phyloP scores from a whole-genome alignment of 805 yeast genomes.

The Ogataea siamensis region DNA sequence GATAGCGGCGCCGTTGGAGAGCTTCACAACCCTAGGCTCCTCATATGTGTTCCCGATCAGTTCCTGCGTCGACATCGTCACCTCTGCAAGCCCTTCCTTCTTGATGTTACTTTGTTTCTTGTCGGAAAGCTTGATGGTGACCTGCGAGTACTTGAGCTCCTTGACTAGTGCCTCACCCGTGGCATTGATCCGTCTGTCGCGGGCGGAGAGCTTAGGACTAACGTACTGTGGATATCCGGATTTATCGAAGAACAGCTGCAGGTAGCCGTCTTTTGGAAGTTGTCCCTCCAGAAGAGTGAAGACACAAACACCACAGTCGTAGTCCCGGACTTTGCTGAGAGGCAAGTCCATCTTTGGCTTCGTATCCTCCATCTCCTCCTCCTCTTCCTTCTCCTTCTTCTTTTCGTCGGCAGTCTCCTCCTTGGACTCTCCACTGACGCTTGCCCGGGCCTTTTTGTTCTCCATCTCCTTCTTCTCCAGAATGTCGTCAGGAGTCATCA shows the following conservation, averaged over 20 bases:
- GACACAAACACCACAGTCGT: slow-evolving; percentile 75
- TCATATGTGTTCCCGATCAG: slow-evolving; percentile 64
- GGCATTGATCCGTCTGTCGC: slow-evolving; percentile 33
- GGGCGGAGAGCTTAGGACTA: slow-evolving; percentile 52
- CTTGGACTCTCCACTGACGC: background rate
- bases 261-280: slow-evolving; percentile 53
- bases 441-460: slow-evolving; percentile 31
- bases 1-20: slow-evolving; percentile 42
- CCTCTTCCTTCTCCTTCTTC: slow-evolving; percentile 36
- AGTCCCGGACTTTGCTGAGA: slow-evolving; percentile 53
- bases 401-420: background rate
- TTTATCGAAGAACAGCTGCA: slow-evolving; percentile 79
- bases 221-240: slow-evolving; percentile 62
- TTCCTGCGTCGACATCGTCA: slow-evolving; percentile 62
- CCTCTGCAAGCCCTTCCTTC: slow-evolving; percentile 58
- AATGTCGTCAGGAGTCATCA: slow-evolving; percentile 73
- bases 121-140: slow-evolving; percentile 60
- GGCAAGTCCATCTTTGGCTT: slow-evolving; percentile 49
- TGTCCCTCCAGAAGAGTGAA: slow-evolving; percentile 61
- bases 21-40: slow-evolving; percentile 53
- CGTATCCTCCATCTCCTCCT: slow-evolving; percentile 36
- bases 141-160: slow-evolving; percentile 70
- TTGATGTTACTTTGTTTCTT: slow-evolving; percentile 52
- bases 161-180: slow-evolving; percentile 75
- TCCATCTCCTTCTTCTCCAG: slow-evolving; percentile 33